Evolutionary conservation across 2,329 filamentous ascomycete species (phyloP), one percentile per base, ranked within the genome.

Genomic region (Phialophora macrospora): DNA sequence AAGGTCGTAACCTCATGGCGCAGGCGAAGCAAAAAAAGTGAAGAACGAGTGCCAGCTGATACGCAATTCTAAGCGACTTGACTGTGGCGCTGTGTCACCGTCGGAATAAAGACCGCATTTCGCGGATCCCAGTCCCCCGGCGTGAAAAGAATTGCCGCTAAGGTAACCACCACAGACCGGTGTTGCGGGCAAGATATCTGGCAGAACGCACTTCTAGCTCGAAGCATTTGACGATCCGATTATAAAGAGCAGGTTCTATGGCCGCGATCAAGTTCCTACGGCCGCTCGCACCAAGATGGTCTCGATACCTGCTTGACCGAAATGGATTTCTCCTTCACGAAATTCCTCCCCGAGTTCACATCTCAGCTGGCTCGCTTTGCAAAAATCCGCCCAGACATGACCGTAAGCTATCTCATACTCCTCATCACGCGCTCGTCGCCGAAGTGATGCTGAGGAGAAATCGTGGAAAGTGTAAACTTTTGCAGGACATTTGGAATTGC

Each of bases 241-340:
- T 62, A 62, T 26, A 62, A 48, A 34, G 59, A 32, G 51, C 49
- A 62, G 51, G 51, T 55, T 55, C 59, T 55, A 41, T 55, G 49
- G 26, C 14, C 59, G 22, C 30, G 41, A 22, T n/a, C 17, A n/a
- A 44, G 28, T 28, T 12, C 6, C 28, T 44, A 6, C 41, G 7
- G n/a, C n/a, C 32, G 28, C 55, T 41, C 41, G 14, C 38, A 41
- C 17, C 38, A 6, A 20, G 30, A 49, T 12, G 38, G 38, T 22
- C 56, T 34, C n/a, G 26, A 49, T 49, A 34, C 41, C 41, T 44
- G 56, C 56, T 30, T 59, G 56, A 59, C 46, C 41, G 41, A 49
- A 48, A 30, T 28, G 41, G 20, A 32, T 34, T 49, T 32, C 17
- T 49, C 7, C 46, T 38, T 32, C 41, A 48, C 4, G 46, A 59